These are phyloP conservation scores for Mortierella sp. DNA, from an alignment of 371 early-diverging fungal species.

Conservation along the genomic window DNA sequence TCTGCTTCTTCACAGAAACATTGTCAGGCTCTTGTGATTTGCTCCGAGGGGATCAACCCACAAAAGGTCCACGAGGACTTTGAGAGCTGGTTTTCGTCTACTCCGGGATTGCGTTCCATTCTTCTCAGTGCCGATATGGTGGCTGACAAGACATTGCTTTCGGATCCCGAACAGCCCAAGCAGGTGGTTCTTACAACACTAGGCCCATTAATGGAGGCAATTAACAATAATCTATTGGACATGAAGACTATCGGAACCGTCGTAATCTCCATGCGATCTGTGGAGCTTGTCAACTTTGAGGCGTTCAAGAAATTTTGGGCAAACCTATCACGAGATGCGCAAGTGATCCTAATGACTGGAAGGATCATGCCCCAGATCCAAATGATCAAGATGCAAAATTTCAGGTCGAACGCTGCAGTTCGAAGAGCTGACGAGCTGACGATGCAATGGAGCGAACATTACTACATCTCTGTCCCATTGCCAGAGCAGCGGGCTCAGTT, in stretches of 20 bases:
- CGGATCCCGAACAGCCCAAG: constrained; percentile 29
- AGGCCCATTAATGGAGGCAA: constrained; percentile 39
- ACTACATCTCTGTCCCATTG: constrained; percentile 18
- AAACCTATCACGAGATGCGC: constrained; percentile 26
- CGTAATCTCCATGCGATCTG: constrained; percentile 42
- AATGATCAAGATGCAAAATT: constrained; percentile 26
- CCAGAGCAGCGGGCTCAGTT: not conserved
- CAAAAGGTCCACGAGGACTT: constrained; percentile 45
- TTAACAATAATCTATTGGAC: constrained; percentile 24
- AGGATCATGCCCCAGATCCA: constrained; percentile 29
- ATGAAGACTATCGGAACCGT: constrained; percentile 35
- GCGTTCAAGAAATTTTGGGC: constrained; percentile 45
- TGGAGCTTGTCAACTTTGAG: constrained; percentile 38
- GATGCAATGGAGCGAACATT: constrained; percentile 54
- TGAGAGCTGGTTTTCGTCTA: constrained; percentile 35
- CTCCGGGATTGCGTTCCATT: constrained; percentile 22
- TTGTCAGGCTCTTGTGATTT: constrained; percentile 46
- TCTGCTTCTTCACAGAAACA: constrained; percentile 29
- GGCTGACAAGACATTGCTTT: constrained; percentile 6
- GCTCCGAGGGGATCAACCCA: constrained; percentile 41
- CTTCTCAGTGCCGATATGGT: constrained; percentile 9
- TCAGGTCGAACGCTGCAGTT: constrained; percentile 33
- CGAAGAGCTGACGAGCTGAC: constrained; percentile 51
- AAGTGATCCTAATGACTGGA: constrained; percentile 48
- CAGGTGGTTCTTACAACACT: constrained; percentile 47